These are phyloP conservation scores for Cercospora janseana DNA, from an alignment of 2,329 filamentous ascomycete species.

Conservation along the genomic window DNA sequence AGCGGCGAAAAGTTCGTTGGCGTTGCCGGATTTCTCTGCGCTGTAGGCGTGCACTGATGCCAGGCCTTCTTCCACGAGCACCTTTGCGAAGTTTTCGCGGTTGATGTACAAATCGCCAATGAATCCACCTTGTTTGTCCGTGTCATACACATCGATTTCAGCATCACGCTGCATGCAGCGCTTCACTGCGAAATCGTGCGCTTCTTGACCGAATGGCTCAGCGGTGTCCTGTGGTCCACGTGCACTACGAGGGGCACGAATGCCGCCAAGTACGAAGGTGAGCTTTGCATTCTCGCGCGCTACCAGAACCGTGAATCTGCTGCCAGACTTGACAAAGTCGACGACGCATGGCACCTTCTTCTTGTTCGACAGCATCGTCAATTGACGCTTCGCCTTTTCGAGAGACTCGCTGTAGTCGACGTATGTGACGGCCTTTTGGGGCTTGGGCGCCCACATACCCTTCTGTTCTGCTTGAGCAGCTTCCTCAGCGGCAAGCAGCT, in stretches of 20 bases:
- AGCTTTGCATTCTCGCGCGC: conserved; percentile 92
- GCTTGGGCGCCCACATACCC: conserved; percentile 92
- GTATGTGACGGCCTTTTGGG: conserved; percentile 77
- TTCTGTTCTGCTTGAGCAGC: conserved; percentile 80
- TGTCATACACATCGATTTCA: conserved; percentile 90
- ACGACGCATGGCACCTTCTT: conserved; percentile 91
- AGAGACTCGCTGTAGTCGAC: conserved; percentile 87
- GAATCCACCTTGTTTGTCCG: conserved; percentile 96
- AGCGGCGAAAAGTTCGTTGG: conserved; percentile 79
- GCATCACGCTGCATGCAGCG: conserved; percentile 92
- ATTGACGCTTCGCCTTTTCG: conserved; percentile 93
- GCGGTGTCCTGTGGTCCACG: conserved; percentile 75
- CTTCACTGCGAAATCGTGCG: conserved; percentile 83
- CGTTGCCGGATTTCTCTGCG: conserved; percentile 90
- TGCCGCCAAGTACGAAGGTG: conserved; percentile 89
- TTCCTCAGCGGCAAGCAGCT: conserved; percentile 76
- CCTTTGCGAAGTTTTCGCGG: conserved; percentile 92
- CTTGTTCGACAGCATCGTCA: conserved; percentile 82
- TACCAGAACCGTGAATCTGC: conserved; percentile 86
- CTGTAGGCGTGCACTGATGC: conserved; percentile 92
- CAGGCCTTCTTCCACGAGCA: conserved; percentile 88
- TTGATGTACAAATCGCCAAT: conserved; percentile 92
- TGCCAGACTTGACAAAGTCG: conserved; percentile 97
- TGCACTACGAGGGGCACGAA: conserved; percentile 84
- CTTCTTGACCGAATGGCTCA: conserved; percentile 94